Percentiles rank a stretch among this genome's conserved stretches.
These are phyloP conservation scores for Lepidium sativum DNA, from an alignment of 345 rosid genomes.

Conservation along the genomic window DNA sequence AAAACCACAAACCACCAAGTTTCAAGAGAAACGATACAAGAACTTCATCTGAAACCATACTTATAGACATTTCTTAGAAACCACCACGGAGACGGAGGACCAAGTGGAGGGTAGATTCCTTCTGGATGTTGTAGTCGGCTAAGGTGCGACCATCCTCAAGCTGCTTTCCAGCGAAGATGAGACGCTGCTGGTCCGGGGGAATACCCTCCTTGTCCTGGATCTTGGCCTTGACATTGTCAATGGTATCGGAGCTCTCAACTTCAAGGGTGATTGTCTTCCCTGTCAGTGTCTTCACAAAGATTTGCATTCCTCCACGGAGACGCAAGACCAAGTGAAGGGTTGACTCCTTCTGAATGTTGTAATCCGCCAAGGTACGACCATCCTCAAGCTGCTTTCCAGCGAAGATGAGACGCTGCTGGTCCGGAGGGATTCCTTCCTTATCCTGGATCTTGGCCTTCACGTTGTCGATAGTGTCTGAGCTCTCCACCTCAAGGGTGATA, in stretches of 20 bases:
- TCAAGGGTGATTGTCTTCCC: slow-evolving; percentile 1
- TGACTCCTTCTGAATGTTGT: slow-evolving; percentile 22
- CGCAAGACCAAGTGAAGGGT: slow-evolving; percentile 14
- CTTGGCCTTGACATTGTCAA: slow-evolving; percentile 5
- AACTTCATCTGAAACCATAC: background rate
- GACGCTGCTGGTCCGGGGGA: slow-evolving; percentile 15
- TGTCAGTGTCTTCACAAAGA: background rate
- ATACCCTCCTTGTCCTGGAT: slow-evolving; percentile 15
- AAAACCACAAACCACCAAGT: background rate
- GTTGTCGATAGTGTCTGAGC: too few species aligned
- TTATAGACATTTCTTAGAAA: background rate
- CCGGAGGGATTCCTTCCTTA: slow-evolving; percentile 25
- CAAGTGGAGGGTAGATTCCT: slow-evolving; percentile 14
- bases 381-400: slow-evolving; percentile 27
- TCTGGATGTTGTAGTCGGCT: slow-evolving; percentile 13
- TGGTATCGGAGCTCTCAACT: slow-evolving; percentile 9
- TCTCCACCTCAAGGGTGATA: too few species aligned
- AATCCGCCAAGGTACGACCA: slow-evolving; percentile 13
- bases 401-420: slow-evolving; percentile 26
- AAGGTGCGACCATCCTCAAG: slow-evolving; percentile 10
- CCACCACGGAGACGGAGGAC: slow-evolving; percentile 28
- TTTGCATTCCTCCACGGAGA: slow-evolving; percentile 18
- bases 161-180: slow-evolving; percentile 18
- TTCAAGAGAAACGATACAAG: background rate
- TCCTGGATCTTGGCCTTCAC: too few species aligned